These are phyloP conservation scores for Strobilomyces dryophilus DNA, from an alignment of 768 basidiomycete species.

Conservation along the genomic window DNA sequence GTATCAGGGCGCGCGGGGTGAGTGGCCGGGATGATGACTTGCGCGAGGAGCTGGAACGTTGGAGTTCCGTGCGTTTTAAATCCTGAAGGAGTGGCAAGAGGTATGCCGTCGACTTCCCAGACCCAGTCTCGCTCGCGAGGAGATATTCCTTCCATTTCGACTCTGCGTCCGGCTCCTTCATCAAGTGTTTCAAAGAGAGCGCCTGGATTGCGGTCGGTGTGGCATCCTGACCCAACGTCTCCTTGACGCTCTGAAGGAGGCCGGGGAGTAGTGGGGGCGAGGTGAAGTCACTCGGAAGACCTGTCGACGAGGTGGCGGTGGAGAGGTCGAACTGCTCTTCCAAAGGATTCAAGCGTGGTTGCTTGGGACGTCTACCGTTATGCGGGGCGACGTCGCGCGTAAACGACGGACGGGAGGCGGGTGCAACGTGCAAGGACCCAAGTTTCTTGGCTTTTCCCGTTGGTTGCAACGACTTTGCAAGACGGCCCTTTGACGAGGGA, in stretches of 20 bases:
- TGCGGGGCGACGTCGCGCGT: constrained; percentile 19
- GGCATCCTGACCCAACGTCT: constrained; percentile 52
- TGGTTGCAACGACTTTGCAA: constrained; percentile 27
- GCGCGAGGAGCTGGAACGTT: constrained; percentile 3
- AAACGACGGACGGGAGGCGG: constrained; percentile 14
- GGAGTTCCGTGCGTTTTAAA: constrained; percentile 63
- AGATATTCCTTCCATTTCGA: constrained; percentile 44
- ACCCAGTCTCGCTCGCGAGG: constrained; percentile 86
- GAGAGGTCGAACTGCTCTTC: constrained; percentile 37
- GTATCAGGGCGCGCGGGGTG: constrained; percentile 73
- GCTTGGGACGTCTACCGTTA: constrained; percentile 8
- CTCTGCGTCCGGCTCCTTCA: constrained; percentile 29
- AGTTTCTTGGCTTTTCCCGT: constrained; percentile 24
- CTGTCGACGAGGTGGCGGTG: constrained; percentile 13
- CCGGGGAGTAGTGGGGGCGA: constrained; percentile 70
- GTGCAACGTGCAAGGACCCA: constrained; percentile 25
- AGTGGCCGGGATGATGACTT: constrained; percentile 28
- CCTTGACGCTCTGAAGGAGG: constrained; percentile 52
- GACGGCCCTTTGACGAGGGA: constrained; percentile 24
- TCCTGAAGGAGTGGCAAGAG: constrained; percentile 78
- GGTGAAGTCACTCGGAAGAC: constrained; percentile 44
- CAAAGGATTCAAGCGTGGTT: constrained; percentile 23
- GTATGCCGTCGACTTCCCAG: constrained; percentile 90
- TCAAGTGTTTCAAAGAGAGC: constrained; percentile 62
- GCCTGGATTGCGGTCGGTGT: constrained; percentile 78